Conservation (phyloP, 2,329 filamentous ascomycete species). For the Teratosphaeria epicoccoides region DNA sequence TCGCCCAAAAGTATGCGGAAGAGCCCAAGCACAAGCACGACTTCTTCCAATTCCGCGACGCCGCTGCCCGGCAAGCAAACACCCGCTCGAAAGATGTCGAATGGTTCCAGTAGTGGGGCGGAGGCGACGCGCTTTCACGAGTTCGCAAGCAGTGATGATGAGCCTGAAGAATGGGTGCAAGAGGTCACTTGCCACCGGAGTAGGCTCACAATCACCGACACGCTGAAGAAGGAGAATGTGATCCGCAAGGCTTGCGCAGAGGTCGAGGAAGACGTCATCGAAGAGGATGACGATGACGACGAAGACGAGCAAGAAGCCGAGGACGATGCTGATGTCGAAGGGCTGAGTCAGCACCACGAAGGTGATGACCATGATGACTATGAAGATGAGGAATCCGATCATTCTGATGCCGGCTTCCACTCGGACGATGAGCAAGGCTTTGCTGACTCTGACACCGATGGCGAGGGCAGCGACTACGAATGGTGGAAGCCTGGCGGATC, state of each 20-base stretch:
- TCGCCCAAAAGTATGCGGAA: slow-evolving; percentile 37
- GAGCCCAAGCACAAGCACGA: slow-evolving; percentile 14
- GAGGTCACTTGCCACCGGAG: slow-evolving; percentile 52
- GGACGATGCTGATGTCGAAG: slow-evolving; percentile 40
- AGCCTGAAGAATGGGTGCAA: slow-evolving; percentile 87
- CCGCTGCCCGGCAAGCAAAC: slow-evolving; percentile 14
- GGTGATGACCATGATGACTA: slow-evolving; percentile 41
- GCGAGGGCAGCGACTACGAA: slow-evolving; percentile 55
- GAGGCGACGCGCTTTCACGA: slow-evolving; percentile 66
- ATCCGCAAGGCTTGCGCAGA: slow-evolving; percentile 81
- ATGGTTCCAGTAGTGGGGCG: slow-evolving; percentile 25
- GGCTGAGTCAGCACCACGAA: slow-evolving; percentile 33
- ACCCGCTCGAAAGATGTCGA: slow-evolving; percentile 21
- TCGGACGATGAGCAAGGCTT: slow-evolving; percentile 70
- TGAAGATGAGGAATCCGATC: slow-evolving; percentile 18
- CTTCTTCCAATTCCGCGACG: slow-evolving; percentile 6
- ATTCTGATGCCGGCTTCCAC: slow-evolving; percentile 58
- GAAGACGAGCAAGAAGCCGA: slow-evolving; percentile 45
- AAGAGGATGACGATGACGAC: slow-evolving; percentile 48
- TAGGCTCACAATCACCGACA: slow-evolving; percentile 81
- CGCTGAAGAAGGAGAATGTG: slow-evolving; percentile 76
- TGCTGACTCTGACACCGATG: slow-evolving; percentile 58
- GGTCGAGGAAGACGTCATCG: slow-evolving; percentile 77
- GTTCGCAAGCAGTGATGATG: slow-evolving; percentile 71
- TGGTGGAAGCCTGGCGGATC: slow-evolving; percentile 56